These are phyloP conservation scores for Pythium dissimile DNA, from an alignment of 352 stramenopile species.

Conservation along the genomic window DNA sequence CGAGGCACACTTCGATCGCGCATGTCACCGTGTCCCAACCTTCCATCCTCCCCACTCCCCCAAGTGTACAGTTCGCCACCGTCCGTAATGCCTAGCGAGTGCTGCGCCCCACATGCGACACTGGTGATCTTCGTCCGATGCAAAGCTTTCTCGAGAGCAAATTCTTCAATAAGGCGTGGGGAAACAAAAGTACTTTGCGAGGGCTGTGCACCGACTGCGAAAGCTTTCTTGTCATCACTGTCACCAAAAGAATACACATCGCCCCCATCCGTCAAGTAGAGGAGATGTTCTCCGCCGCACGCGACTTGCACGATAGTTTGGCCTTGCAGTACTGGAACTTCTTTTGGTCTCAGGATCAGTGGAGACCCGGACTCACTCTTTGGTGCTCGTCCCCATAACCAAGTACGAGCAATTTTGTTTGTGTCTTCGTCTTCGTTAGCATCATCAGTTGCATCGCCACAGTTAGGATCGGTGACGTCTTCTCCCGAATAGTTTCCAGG, in stretches of 20 bases:
- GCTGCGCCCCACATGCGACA: constrained; percentile 70
- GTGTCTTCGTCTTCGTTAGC: constrained; percentile 10
- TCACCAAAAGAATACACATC: constrained; percentile 82
- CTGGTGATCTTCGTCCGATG: constrained; percentile 56
- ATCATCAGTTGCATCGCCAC: too few relatives aligned
- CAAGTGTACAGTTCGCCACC: constrained; percentile 77
- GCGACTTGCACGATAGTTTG: constrained; percentile 73
- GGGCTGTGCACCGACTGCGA: constrained; percentile 5
- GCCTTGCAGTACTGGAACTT: constrained; percentile 41
- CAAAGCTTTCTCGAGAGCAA: constrained; percentile 76
- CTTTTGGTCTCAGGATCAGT: constrained; percentile 64
- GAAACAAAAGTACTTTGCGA: constrained; percentile 35
- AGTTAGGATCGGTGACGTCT: neutral
- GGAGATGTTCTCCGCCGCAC: constrained; percentile 69
- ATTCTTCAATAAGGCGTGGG: constrained; percentile 70
- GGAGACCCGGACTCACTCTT: constrained; percentile 45
- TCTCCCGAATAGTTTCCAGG: constrained; percentile 12
- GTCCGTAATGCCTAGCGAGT: constrained; percentile 69
- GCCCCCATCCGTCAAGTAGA: constrained; percentile 71
- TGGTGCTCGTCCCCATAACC: constrained; percentile 67
- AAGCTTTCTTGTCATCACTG: constrained; percentile 49
- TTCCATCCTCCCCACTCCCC: constrained; percentile 78
- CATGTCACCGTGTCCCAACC: constrained; percentile 78
- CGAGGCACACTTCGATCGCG: constrained; percentile 65
- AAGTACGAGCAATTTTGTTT: constrained; percentile 25